Percentiles rank a stretch among this genome's conserved stretches.
Evolutionary conservation across 2,329 filamentous ascomycete species (phyloP).

Genomic region (Aureobasidium namibiae): DNA sequence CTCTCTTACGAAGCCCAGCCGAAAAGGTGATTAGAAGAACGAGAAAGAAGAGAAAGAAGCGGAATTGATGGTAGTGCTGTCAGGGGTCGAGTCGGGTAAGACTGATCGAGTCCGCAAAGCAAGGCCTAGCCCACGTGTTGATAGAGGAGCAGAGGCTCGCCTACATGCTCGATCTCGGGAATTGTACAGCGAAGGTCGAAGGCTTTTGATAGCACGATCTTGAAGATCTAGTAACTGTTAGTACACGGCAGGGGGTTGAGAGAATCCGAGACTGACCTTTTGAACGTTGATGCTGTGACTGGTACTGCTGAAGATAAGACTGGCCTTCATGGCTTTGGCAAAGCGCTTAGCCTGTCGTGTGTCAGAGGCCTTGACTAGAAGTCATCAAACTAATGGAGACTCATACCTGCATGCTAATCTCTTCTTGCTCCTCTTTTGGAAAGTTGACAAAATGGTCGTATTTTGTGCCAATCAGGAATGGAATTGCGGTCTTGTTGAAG

Average conservation of each 20-base stretch:
- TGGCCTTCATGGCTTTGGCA: conserved; percentile 96
- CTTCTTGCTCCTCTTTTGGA: conserved; percentile 91
- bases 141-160: conserved; percentile 89
- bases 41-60: background rate
- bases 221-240: conserved; percentile 69
- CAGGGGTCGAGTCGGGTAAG: background rate
- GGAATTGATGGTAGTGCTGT: background rate
- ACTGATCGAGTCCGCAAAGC: background rate
- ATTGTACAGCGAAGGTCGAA: conserved; percentile 99
- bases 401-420: conserved; percentile 87
- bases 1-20: conserved; percentile 7
- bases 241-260: background rate
- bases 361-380: background rate
- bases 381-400: background rate
- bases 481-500: conserved; percentile 99
- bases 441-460: conserved; percentile 99
- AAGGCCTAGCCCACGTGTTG: conserved; percentile 32
- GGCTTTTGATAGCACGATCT: conserved; percentile 96
- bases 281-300: conserved; percentile 99
- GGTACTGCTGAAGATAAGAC: conserved; percentile 95
- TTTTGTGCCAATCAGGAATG: conserved; percentile 93
- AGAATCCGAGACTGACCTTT: conserved; percentile 56
- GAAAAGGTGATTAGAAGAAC: conserved; percentile 2
- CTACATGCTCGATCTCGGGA: conserved; percentile 95
- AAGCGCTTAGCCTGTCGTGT: conserved; percentile 71